Evolutionary conservation across 208 protist species (phyloP), one percentile per base, ranked within the genome.

Genomic region (Tritrichomonas foetus): DNA sequence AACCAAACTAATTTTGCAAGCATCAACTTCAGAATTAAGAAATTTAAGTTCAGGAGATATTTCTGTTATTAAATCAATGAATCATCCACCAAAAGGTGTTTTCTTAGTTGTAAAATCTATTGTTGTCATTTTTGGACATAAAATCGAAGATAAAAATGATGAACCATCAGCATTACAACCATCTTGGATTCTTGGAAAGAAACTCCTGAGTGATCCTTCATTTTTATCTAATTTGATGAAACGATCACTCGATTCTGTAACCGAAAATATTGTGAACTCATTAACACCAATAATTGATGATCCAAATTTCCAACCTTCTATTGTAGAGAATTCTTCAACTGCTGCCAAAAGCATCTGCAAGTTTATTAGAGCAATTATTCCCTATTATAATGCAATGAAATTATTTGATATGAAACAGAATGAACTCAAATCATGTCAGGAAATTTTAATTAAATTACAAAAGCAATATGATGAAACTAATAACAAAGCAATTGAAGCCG

Each of bases 261-360:
- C 39, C 30, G 33, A 16, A 11, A 1, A 49, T 9, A 82, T 41
- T n/a, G 33, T 82, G 3, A 82, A 82, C 25, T 50, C 47, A 82
- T 41, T 82, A 25, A 36, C 20, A 5, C 14, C 33, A 50, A 50
- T 50, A 11, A 39, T 82, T 14, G 22, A 44, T 50, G 74, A 82
- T 82, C 74, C 74, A 11, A 82, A 82, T n/a, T 82, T 82, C 74
- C 39, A 44, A 8, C 74, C 36, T 82, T 82, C 74, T 50, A 41
- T 82, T 39, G 41, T 82, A 3, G 74, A 44, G 8, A 9, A 20
- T 50, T 36, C 74, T 50, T 82, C 74, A n/a, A 47, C 74, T 30
- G 74, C 74, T 82, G 74, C 74, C n/a, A 82, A 82, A 41, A 39
- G 33, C 9, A 82, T 82, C 39, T 30, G 33, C 30, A 0, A 47